A percentile compares a stretch with the other conserved stretches of the same genome.
Conservation (phyloP, 805 yeast species). For the Teunomyces aglyptinius region DNA sequence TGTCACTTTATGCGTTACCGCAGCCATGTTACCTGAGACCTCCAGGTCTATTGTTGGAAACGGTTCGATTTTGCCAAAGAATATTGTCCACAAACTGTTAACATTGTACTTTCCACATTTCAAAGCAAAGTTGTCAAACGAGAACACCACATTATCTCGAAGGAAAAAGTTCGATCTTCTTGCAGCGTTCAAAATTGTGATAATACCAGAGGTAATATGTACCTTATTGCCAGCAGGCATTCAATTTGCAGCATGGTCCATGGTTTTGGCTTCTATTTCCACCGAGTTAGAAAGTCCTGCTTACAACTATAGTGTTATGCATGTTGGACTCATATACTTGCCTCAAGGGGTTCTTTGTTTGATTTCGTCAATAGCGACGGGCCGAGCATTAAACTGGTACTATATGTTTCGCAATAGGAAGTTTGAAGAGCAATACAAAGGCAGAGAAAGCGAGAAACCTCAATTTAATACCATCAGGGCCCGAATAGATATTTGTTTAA, state of each 20-base stretch:
- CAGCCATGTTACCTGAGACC: conserved; percentile 65
- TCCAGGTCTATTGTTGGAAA: conserved; percentile 71
- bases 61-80: conserved; percentile 59
- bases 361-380: conserved; percentile 56
- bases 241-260: conserved; percentile 68
- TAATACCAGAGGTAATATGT: conserved; percentile 43
- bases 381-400: conserved; percentile 53
- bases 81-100: conserved; percentile 42
- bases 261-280: conserved; percentile 63
- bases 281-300: conserved; percentile 45
- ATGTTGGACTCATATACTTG: conserved; percentile 69
- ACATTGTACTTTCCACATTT: conserved; percentile 26
- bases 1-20: conserved; percentile 25
- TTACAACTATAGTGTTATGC: conserved; percentile 53
- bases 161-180: conserved; percentile 7
- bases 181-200: conserved; percentile 42
- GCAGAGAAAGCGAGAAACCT: conserved; percentile 2
- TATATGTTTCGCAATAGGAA: conserved; percentile 34
- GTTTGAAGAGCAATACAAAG: conserved; percentile 22
- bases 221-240: conserved; percentile 58
- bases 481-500: conserved; percentile 43
- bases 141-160: conserved; percentile 8
- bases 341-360: conserved; percentile 72
- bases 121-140: conserved; percentile 9
- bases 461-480: conserved; percentile 55